Evolutionary conservation across 2,329 filamentous ascomycete genomes (phyloP), one percentile per base, ranked within the genome.

Genomic region (Fusarium marasasianum): DNA sequence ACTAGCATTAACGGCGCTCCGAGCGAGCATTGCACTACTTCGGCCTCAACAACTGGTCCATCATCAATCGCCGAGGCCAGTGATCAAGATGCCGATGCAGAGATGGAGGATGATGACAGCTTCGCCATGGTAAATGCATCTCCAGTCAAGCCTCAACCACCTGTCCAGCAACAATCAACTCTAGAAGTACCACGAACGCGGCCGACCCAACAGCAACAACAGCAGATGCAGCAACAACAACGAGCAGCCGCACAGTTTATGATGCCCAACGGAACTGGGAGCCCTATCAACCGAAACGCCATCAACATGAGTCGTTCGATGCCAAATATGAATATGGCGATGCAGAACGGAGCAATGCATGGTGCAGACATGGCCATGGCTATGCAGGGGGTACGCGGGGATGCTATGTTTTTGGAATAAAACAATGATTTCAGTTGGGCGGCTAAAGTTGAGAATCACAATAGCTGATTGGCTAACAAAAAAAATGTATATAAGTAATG

Each of bases 91-190:
- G 83, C 81, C 9, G 83, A 84, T 62, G 83, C 83, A 14, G 86
- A 87, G 64, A 91, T 91, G 89, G 89, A 91, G 51, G 89, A 90
- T 43, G 88, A 88, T 58, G 88, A 89, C 51, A 85, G 83, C 60
- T 89, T 88, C 68, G 84, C 86, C 13, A 86, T 88, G 60, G 86
- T 89, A 78, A 83, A 82, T 57, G 79, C 83, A 7, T 83, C 84
- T 33, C 79, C 83, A 8, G 74, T 81, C 12, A 85, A 86, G 66
- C 73, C 81, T 10, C 80, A 81, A 13, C 79, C 82, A 26, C 79
- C 82, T 22, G 79, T 85, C 63, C 84, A 84, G 62, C 80, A 83
- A 48, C 83, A 85, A 40, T 77, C 81, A 17, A 80, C 83, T 9
- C 81, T 88, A 18, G 85, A 87, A 22, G 83, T 87, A 22, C 80